Evolutionary conservation across 768 basidiomycete genomes (phyloP).

Genomic region (Phaeolepiota aurea): DNA sequence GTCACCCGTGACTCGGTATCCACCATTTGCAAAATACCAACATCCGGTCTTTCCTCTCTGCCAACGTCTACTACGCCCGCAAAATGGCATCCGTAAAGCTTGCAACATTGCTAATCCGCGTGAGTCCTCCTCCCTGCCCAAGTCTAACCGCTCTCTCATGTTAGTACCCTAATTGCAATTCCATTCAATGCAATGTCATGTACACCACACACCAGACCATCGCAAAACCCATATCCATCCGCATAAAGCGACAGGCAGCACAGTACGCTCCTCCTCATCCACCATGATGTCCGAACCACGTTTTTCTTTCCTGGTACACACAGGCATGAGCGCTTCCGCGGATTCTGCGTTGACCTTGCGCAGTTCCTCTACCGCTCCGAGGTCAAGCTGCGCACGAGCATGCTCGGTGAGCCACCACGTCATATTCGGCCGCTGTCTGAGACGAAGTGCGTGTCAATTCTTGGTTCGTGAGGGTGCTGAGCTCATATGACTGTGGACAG

Average conservation of each 20-base stretch:
- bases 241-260: slow-evolving; percentile 62
- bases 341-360: slow-evolving; percentile 63
- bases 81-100: slow-evolving; percentile 3
- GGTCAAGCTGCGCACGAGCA: slow-evolving; percentile 60
- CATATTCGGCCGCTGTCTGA: slow-evolving; percentile 74
- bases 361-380: slow-evolving; percentile 74
- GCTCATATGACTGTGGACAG: too few relatives aligned
- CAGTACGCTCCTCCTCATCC: slow-evolving; percentile 36
- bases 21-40: too few relatives aligned
- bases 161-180: too few relatives aligned
- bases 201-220: too few relatives aligned
- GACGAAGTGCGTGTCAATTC: slow-evolving; percentile 45
- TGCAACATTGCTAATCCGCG: slow-evolving; percentile 5
- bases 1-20: too few relatives aligned
- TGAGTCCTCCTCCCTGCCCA: slow-evolving; percentile 4
- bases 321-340: slow-evolving; percentile 65
- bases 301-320: background rate
- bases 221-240: slow-evolving; percentile 72
- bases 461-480: too few relatives aligned
- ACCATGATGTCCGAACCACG: background rate
- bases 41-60: too few relatives aligned
- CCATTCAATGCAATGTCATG: too few relatives aligned
- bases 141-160: too few relatives aligned
- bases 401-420: slow-evolving; percentile 70
- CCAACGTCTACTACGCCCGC: too few relatives aligned